Base-by-base conservation (phyloP, 345 rosid genomes). In the Rubroshorea leprosula region DNA sequence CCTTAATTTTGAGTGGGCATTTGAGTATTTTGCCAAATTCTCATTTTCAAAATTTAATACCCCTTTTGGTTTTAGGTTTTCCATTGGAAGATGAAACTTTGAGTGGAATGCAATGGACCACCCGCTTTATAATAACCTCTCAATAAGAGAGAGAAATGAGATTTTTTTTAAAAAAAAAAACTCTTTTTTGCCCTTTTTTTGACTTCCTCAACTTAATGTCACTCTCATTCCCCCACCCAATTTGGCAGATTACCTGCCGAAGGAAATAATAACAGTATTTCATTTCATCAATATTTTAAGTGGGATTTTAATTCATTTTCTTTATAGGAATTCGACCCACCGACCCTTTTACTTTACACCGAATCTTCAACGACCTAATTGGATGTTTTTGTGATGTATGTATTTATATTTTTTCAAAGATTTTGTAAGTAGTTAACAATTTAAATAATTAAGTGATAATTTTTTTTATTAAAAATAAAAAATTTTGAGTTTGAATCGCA, bases 1-100 rank as follows among this genome's bases (percentile, higher is more conserved):
- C n/a, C n/a, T n/a, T n/a, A 51, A 53, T 72, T 68, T 72, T 65
- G 74, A 79, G 77, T 71, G 80, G 73, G 52, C 50, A 76, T 59
- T 78, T 68, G 62, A 57, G 64, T 58, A 27, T 18, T 6, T 50
- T 29, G 35, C 3, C 57, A 8, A 54, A 54, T 24, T 31, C 31
- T 27, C 22, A 5, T 27, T 61, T 58, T 21, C 16, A 23, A 26
- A 6, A 49, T 43, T 27, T 2, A 49, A 5, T 19, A 6, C 10
- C 22, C 54, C 16, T 23, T 47, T n/a, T n/a, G n/a, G n/a, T n/a
- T n/a, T 18, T 21, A 0, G 1, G 41, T 23, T 22, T 57, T 19
- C 49, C 17, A 45, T 20, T 58, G 31, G 65, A 64, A 51, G 6
- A 61, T 57, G 46, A 54, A 50, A 49, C n/a, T 39, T 49, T n/a